phyloP scores from a whole-genome alignment of 495 filamentous ascomycete genomes.

The Trypethelium eluteriae region DNA sequence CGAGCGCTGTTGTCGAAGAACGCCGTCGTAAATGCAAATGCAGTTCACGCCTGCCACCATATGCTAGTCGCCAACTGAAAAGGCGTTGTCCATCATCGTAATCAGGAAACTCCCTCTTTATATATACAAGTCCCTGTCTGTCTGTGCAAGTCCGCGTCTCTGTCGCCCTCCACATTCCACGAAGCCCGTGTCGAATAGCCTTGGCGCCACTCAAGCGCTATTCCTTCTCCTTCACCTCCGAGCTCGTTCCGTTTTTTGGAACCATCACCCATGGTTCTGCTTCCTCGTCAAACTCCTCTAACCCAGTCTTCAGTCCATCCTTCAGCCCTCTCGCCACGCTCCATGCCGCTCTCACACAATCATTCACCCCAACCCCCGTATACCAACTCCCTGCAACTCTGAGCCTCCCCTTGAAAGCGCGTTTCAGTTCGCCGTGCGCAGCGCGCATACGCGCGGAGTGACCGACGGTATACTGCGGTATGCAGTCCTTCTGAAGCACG shows the following conservation, averaged over 20 bases:
- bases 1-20: neutral
- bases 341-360: constrained; percentile 51
- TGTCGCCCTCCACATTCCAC: too few relatives aligned
- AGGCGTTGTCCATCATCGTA: too few relatives aligned
- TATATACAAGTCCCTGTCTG: too few relatives aligned
- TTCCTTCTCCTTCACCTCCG: neutral
- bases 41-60: neutral
- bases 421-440: constrained; percentile 48
- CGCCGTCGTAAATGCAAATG: neutral
- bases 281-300: constrained; percentile 18
- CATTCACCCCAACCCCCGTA: constrained; percentile 53
- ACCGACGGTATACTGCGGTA: constrained; percentile 81
- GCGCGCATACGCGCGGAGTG: constrained; percentile 57
- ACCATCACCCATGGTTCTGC: neutral
- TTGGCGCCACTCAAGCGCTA: neutral
- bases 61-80: too few relatives aligned
- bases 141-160: neutral
- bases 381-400: constrained; percentile 77
- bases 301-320: constrained; percentile 22
- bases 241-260: neutral
- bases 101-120: too few relatives aligned
- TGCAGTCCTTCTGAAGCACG: constrained; percentile 65
- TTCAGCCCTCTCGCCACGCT: constrained; percentile 37
- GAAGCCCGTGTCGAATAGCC: neutral
- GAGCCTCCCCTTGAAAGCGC: constrained; percentile 55